Conservation (phyloP, 345 rosid species). For the Sonneratia caseolaris region DNA sequence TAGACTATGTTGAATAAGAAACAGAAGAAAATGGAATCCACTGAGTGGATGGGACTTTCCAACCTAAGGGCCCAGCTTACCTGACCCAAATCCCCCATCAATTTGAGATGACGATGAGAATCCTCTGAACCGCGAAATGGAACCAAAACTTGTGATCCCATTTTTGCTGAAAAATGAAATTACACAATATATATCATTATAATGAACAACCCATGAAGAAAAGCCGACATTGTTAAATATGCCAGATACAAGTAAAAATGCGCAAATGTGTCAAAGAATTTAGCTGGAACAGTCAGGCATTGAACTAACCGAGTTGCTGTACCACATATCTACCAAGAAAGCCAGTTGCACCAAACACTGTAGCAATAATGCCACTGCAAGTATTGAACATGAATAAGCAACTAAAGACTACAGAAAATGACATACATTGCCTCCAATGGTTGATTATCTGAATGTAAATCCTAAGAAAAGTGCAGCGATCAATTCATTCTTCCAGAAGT, state of each 20-base stretch:
- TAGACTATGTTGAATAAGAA: background rate
- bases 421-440: background rate
- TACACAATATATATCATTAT: too few species aligned
- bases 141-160: slow-evolving; percentile 94
- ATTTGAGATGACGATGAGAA: slow-evolving; percentile 76
- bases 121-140: slow-evolving; percentile 98
- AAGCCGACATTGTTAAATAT: background rate
- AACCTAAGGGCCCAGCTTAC: slow-evolving; percentile 17
- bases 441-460: background rate
- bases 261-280: background rate
- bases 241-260: background rate
- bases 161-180: slow-evolving; percentile 50
- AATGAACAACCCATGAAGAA: background rate
- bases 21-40: background rate
- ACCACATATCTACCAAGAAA: slow-evolving; percentile 98
- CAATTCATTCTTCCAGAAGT: background rate
- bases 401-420: background rate
- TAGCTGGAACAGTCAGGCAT: background rate
- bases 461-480: background rate
- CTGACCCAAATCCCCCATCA: slow-evolving; percentile 99
- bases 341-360: slow-evolving; percentile 97
- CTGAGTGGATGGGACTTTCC: background rate
- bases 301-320: slow-evolving; percentile 85
- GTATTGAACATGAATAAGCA: background rate
- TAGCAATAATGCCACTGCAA: slow-evolving; percentile 84